phyloP scores from a whole-genome alignment of 2,329 filamentous ascomycete genomes.

The Curvularia spicifera region DNA sequence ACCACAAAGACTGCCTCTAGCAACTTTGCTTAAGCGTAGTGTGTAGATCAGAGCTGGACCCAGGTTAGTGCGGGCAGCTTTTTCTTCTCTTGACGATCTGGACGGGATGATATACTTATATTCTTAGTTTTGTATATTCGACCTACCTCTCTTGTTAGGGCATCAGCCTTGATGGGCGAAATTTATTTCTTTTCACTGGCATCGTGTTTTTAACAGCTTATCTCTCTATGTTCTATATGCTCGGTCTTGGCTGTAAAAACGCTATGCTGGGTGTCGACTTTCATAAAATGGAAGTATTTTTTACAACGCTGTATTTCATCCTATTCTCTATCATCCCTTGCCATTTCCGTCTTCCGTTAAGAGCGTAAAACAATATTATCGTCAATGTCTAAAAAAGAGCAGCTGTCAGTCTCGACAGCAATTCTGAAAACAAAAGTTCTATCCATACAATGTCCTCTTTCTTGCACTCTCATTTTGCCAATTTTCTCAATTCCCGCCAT shows the following conservation, averaged over 20 bases:
- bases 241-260: neutral
- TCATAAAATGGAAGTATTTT: neutral
- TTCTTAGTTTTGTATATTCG: neutral
- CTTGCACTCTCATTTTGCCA: too few species aligned
- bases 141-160: neutral
- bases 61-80: neutral
- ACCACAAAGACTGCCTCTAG: slow-evolving; percentile 35
- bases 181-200: neutral
- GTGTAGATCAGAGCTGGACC: neutral
- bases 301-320: neutral
- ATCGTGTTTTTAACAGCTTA: neutral
- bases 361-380: too few species aligned
- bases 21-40: slow-evolving; percentile 39
- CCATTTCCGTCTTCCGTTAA: too few species aligned
- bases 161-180: neutral
- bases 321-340: neutral
- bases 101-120: neutral
- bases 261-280: neutral
- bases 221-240: neutral
- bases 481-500: too few species aligned
- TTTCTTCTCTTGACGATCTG: neutral
- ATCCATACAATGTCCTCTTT: too few species aligned
- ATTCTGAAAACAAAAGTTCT: neutral
- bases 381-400: too few species aligned
- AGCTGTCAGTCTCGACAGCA: neutral